Conservation (phyloP, 306 rosid genomes). For the Glycine latifolia region DNA sequence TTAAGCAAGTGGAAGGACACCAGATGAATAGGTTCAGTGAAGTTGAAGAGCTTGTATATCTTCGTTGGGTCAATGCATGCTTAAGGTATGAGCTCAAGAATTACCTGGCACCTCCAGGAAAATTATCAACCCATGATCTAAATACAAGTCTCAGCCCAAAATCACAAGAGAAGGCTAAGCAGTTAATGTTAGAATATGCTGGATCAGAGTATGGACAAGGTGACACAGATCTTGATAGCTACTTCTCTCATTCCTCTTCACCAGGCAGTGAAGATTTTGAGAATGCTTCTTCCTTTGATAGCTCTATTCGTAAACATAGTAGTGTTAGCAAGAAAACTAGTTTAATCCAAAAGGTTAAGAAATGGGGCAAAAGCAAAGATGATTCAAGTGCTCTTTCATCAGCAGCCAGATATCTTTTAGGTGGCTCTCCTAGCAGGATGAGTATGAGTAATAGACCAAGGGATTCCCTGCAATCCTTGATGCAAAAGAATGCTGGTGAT, state of each 20-base stretch:
- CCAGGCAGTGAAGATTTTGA: constrained; percentile 94
- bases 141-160: constrained; percentile 76
- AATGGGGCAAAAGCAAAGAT: constrained; percentile 80
- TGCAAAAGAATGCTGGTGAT: constrained; percentile 74
- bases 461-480: constrained; percentile 72
- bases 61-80: constrained; percentile 95
- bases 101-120: constrained; percentile 65
- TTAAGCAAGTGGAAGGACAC: constrained; percentile 85
- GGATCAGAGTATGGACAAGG: constrained; percentile 88
- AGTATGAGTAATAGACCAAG: constrained; percentile 64
- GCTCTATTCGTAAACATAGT: constrained; percentile 65
- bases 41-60: constrained; percentile 92
- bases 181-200: constrained; percentile 79
- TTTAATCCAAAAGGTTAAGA: constrained; percentile 81
- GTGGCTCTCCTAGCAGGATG: constrained; percentile 64
- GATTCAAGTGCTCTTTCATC: constrained; percentile 64
- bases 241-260: constrained; percentile 79
- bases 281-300: constrained; percentile 75
- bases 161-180: constrained; percentile 83
- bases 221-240: constrained; percentile 83
- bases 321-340: constrained; percentile 70
- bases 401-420: constrained; percentile 61
- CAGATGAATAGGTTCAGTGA: constrained; percentile 84
- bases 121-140: constrained; percentile 78
- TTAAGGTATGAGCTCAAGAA: constrained; percentile 82